phyloP scores from a whole-genome alignment of 441 rosid genomes.

The Macaranga tanarius region DNA sequence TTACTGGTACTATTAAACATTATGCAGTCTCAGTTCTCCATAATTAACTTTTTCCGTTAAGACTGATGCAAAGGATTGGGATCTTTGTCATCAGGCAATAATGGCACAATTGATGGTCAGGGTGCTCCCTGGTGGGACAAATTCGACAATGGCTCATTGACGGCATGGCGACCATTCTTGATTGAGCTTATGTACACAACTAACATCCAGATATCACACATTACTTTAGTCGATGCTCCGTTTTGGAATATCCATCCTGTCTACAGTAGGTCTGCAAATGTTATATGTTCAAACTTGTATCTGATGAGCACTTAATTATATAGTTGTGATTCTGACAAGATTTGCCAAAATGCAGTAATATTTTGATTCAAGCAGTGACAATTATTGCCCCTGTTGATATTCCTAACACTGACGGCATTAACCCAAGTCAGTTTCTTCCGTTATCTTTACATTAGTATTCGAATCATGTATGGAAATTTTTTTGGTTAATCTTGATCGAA shows the following conservation, averaged over 20 bases:
- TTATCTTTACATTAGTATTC: neutral
- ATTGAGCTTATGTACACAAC: constrained; percentile 63
- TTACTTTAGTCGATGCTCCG: constrained; percentile 66
- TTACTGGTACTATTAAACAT: constrained; percentile 47
- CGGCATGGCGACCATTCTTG: constrained; percentile 55
- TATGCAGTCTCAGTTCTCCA: neutral
- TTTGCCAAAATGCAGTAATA: constrained; percentile 34
- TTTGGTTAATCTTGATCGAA: neutral
- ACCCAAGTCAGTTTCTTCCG: constrained; percentile 42
- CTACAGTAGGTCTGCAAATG: constrained; percentile 44
- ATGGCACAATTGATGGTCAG: constrained; percentile 79
- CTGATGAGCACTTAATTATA: neutral
- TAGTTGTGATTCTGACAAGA: neutral
- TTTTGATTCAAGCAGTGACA: constrained; percentile 49
- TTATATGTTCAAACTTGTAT: neutral
- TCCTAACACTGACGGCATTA: constrained; percentile 78
- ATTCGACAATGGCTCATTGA: constrained; percentile 39
- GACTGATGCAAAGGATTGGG: neutral
- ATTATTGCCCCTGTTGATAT: constrained; percentile 57
- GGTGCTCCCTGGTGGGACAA: constrained; percentile 72
- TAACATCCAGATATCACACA: constrained; percentile 55
- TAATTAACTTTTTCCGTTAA: neutral
- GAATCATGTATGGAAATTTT: constrained; percentile 66
- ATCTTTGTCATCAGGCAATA: constrained; percentile 44
- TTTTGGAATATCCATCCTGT: constrained; percentile 73